These are phyloP conservation scores for Pseudogymnoascus sp. DNA, from an alignment of 2,329 filamentous ascomycete genomes.

Conservation along the genomic window DNA sequence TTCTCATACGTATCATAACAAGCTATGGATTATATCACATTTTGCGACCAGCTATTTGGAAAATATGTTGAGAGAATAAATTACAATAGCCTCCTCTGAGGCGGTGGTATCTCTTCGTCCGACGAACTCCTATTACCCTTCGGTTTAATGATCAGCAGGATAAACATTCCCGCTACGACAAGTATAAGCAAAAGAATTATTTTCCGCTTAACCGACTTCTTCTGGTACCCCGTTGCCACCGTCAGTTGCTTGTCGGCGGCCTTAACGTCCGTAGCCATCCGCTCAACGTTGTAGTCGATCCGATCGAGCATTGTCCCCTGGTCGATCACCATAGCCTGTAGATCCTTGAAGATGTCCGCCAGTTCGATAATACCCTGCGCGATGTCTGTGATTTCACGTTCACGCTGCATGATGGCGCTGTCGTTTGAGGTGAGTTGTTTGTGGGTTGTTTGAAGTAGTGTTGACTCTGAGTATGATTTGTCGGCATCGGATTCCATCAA, in stretches of 20 bases:
- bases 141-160: slow-evolving; percentile 67
- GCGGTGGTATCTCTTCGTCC: slow-evolving; percentile 6
- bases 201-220: slow-evolving; percentile 80
- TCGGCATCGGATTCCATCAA: slow-evolving; percentile 91
- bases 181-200: slow-evolving; percentile 83
- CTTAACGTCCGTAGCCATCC: slow-evolving; percentile 89
- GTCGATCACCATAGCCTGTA: slow-evolving; percentile 92
- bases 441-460: slow-evolving; percentile 56
- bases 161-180: slow-evolving; percentile 78
- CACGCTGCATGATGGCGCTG: slow-evolving; percentile 77
- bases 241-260: slow-evolving; percentile 86
- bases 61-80: slow-evolving; percentile 3
- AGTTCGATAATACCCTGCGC: slow-evolving; percentile 97
- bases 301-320: slow-evolving; percentile 87
- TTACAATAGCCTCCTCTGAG: slow-evolving; percentile 9
- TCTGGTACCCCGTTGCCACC: slow-evolving; percentile 83
- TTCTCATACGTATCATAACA: not conserved
- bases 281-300: slow-evolving; percentile 96
- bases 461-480: slow-evolving; percentile 82
- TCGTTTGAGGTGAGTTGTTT: slow-evolving; percentile 67
- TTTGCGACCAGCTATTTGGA: not conserved
- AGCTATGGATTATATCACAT: not conserved
- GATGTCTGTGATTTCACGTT: slow-evolving; percentile 95
- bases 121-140: slow-evolving; percentile 4
- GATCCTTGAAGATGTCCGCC: slow-evolving; percentile 90